phyloP scores from a whole-genome alignment of 2,329 filamentous ascomycete genomes.

The Talaromyces sp. region DNA sequence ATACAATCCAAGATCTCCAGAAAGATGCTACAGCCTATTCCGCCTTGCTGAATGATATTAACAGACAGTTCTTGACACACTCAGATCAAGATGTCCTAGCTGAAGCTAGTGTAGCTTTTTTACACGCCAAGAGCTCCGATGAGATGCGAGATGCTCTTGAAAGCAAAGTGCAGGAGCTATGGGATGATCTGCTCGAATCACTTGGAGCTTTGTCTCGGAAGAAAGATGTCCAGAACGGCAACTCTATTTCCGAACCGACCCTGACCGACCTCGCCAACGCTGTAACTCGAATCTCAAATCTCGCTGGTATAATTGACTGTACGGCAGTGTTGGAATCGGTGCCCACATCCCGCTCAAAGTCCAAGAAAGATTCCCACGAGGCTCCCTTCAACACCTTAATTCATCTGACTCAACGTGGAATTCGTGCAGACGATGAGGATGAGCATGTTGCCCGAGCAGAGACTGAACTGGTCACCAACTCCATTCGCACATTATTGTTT shows the following conservation, averaged over 20 bases:
- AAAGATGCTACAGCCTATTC: slow-evolving; percentile 82
- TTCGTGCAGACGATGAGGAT: slow-evolving; percentile 64
- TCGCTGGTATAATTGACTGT: slow-evolving; percentile 78
- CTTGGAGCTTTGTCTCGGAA: slow-evolving; percentile 72
- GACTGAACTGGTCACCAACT: slow-evolving; percentile 73
- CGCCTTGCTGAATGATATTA: slow-evolving; percentile 84
- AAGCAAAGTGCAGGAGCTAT: slow-evolving; percentile 75
- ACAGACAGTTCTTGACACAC: slow-evolving; percentile 91
- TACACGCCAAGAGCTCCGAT: slow-evolving; percentile 83
- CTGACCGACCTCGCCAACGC: slow-evolving; percentile 73
- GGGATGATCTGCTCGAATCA: slow-evolving; percentile 79
- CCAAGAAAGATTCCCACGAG: slow-evolving; percentile 40
- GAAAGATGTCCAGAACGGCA: slow-evolving; percentile 71
- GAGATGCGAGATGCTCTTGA: slow-evolving; percentile 86
- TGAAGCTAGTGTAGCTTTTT: slow-evolving; percentile 78
- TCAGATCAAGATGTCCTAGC: slow-evolving; percentile 81
- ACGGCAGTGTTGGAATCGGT: slow-evolving; percentile 70
- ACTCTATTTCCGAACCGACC: slow-evolving; percentile 65
- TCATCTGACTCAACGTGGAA: slow-evolving; percentile 72
- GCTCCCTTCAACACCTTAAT: slow-evolving; percentile 68
- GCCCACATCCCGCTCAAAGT: slow-evolving; percentile 37
- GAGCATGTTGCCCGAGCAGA: slow-evolving; percentile 75
- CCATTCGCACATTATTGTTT: slow-evolving; percentile 76
- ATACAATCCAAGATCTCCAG: slow-evolving; percentile 83
- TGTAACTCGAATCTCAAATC: slow-evolving; percentile 76